These are phyloP conservation scores for Trichosporon sp. DNA, from an alignment of 1,284 basidiomycete genomes.

Conservation along the genomic window DNA sequence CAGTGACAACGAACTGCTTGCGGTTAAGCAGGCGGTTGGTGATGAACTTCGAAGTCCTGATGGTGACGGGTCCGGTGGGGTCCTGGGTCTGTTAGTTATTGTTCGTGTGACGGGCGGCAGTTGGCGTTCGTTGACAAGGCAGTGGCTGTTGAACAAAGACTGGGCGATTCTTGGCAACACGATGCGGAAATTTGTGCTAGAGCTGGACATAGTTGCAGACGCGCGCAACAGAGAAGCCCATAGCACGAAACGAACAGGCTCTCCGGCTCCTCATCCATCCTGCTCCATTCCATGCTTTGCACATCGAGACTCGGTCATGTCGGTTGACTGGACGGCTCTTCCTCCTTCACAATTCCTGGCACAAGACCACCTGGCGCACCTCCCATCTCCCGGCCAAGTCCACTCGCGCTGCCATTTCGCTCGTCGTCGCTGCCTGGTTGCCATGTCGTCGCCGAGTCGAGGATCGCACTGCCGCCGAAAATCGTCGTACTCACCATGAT, in stretches of 20 bases:
- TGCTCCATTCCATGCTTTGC: no score
- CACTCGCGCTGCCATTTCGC: background rate
- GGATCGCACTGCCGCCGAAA: background rate
- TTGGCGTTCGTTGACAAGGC: no score
- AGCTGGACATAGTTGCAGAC: no score
- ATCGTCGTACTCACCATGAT: conserved; percentile 35
- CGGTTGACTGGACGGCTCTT: background rate
- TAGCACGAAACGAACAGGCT: no score
- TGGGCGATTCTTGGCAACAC: background rate
- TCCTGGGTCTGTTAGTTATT: conserved; percentile 49
- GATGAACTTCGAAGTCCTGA: conserved; percentile 99
- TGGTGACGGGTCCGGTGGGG: conserved; percentile 82
- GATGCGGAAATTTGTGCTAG: background rate
- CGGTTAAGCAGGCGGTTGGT: conserved; percentile 97
- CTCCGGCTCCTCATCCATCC: no score
- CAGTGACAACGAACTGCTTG: conserved; percentile 79
- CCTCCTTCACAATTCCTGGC: background rate
- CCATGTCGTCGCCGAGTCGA: background rate
- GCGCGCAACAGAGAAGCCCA: no score
- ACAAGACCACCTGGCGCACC: background rate
- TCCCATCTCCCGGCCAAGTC: background rate
- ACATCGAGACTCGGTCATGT: background rate
- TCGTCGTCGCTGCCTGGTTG: background rate
- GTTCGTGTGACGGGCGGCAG: no score
- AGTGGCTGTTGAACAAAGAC: background rate